Conservation (phyloP, 2,329 filamentous ascomycete species). For the Penicillium hesseltinei region DNA sequence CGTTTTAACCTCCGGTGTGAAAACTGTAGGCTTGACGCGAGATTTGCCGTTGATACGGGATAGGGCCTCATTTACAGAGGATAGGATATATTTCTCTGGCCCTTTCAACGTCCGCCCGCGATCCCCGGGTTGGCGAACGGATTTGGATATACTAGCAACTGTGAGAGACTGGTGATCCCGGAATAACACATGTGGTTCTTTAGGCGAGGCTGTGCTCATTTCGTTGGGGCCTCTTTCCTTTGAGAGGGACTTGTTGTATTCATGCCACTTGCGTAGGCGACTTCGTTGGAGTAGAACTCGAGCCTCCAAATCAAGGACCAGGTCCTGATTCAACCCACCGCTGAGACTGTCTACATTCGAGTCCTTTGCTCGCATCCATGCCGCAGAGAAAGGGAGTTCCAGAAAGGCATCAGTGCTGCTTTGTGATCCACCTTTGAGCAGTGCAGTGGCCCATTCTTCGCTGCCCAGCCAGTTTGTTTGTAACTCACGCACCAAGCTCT, state of each 20-base stretch:
- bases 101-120: conserved; percentile 20
- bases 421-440: conserved; percentile 65
- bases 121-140: conserved; percentile 31
- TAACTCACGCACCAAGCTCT: conserved; percentile 47
- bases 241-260: conserved; percentile 53
- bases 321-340: conserved; percentile 27
- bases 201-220: conserved; percentile 2
- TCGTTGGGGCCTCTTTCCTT: conserved; percentile 14
- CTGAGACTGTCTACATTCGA: conserved; percentile 50
- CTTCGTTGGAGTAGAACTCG: conserved; percentile 66
- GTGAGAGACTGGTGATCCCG: conserved; percentile 40
- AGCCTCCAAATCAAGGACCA: conserved; percentile 67
- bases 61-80: conserved; percentile 35
- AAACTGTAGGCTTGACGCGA: neutral
- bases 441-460: conserved; percentile 67
- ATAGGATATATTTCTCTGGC: conserved; percentile 34
- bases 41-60: conserved; percentile 29
- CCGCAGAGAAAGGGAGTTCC: conserved; percentile 63
- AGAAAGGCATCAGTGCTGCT: conserved; percentile 62
- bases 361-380: conserved; percentile 67
- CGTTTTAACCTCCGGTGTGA: neutral
- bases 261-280: conserved; percentile 70
- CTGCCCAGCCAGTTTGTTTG: conserved; percentile 75
- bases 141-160: conserved; percentile 38
- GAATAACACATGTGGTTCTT: conserved; percentile 29